Evolutionary conservation across 495 filamentous ascomycete genomes (phyloP).

Genomic region (Hypoxylon intermedium): DNA sequence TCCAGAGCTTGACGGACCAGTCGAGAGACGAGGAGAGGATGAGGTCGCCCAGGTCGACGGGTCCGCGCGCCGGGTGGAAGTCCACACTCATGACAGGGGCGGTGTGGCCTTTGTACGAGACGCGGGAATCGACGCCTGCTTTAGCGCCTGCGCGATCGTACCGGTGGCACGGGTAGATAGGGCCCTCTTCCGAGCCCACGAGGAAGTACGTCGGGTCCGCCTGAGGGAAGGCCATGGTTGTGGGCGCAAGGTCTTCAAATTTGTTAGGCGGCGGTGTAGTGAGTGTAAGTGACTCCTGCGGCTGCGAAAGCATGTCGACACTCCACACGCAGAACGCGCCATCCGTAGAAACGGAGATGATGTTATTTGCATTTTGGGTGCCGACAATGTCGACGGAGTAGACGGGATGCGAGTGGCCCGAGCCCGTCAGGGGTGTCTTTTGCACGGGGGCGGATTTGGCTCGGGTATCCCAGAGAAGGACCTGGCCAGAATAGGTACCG

Average conservation of each 20-base stretch:
- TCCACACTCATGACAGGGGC: constrained; percentile 95
- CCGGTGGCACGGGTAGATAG: constrained; percentile 93
- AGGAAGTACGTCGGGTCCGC: constrained; percentile 97
- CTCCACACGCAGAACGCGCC: constrained; percentile 96
- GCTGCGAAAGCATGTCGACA: constrained; percentile 94
- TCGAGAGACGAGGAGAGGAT: constrained; percentile 86
- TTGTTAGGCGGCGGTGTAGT: constrained; percentile 85
- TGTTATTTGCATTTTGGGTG: constrained; percentile 98
- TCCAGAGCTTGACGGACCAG: constrained; percentile 98
- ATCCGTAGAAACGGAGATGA: constrained; percentile 94
- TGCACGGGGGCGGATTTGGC: constrained; percentile 87
- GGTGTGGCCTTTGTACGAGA: constrained; percentile 84
- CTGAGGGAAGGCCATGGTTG: constrained; percentile 94
- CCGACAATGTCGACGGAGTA: constrained; percentile 95
- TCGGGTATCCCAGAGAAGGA: constrained; percentile 97
- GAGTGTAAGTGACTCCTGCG: constrained; percentile 89
- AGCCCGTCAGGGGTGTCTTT: constrained; percentile 92
- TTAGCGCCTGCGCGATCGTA: constrained; percentile 97
- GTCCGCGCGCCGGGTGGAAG: constrained; percentile 90
- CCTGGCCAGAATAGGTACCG: constrained; percentile 93
- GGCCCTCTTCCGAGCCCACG: constrained; percentile 93
- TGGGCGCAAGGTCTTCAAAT: constrained; percentile 93
- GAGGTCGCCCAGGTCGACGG: constrained; percentile 93
- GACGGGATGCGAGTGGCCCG: constrained; percentile 93
- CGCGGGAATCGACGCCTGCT: constrained; percentile 85